phyloP scores from a whole-genome alignment of 2,329 filamentous ascomycete genomes.

The Ploettnerulaceae sp. region DNA sequence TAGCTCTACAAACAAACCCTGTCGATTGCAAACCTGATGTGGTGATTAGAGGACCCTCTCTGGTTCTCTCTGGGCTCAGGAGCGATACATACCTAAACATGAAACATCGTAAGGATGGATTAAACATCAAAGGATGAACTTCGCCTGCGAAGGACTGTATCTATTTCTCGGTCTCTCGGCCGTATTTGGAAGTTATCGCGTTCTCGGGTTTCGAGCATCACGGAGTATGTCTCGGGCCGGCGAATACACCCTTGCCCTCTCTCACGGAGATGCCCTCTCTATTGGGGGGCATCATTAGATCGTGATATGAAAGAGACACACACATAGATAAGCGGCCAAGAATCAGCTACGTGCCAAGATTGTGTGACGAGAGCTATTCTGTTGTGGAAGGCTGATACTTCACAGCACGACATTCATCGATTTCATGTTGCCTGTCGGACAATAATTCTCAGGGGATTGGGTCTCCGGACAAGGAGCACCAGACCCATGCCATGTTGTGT shows the following conservation, averaged over 20 bases:
- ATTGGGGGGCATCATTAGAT: too few relatives aligned
- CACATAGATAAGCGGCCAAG: too few relatives aligned
- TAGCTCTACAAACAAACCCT: too few relatives aligned
- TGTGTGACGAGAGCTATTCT: neutral
- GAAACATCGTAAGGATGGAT: slow-evolving; percentile 2
- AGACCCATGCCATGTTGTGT: too few relatives aligned
- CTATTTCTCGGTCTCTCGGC: neutral
- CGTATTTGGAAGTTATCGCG: neutral
- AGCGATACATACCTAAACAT: neutral
- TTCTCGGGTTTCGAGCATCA: neutral
- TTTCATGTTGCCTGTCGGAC: neutral
- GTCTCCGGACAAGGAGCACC: too few relatives aligned
- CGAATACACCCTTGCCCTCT: neutral
- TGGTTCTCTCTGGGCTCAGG: neutral
- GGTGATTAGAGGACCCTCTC: neutral
- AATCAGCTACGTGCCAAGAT: neutral
- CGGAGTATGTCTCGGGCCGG: slow-evolving; percentile 1
- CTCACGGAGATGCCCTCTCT: too few relatives aligned
- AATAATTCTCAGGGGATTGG: too few relatives aligned
- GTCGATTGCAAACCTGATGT: too few relatives aligned
- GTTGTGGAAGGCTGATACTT: neutral
- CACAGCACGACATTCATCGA: too few relatives aligned
- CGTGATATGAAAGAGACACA: too few relatives aligned
- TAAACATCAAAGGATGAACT: neutral
- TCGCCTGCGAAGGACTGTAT: neutral